Percentiles rank a stretch among this genome's conserved stretches.
Conservation (phyloP, 306 rosid species). For the Gillenia trifoliata region DNA sequence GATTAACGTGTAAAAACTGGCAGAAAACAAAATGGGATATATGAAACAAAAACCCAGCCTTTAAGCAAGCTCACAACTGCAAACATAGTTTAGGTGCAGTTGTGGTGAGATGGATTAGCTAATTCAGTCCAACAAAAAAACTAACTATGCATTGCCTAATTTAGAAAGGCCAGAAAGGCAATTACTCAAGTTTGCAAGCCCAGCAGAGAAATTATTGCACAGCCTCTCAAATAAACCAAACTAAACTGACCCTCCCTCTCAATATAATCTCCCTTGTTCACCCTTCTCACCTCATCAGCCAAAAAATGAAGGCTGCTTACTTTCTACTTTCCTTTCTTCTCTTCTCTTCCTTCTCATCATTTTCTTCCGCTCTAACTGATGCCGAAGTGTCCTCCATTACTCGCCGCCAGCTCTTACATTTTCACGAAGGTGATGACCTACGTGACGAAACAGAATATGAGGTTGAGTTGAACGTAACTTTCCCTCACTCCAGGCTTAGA, state of each 20-base stretch:
- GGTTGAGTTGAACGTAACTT: neutral
- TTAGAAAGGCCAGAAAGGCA: neutral
- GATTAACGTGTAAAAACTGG: too few relatives aligned
- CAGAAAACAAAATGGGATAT: too few relatives aligned
- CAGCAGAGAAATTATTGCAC: slow-evolving; percentile 13
- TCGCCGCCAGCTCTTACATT: slow-evolving; percentile 19
- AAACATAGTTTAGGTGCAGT: too few relatives aligned
- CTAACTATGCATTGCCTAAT: neutral
- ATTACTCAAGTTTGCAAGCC: neutral
- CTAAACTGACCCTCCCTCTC: neutral
- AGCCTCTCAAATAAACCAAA: slow-evolving; percentile 8
- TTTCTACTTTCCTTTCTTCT: neutral
- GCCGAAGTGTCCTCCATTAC: slow-evolving; percentile 20
- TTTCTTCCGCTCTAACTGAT: slow-evolving; percentile 17
- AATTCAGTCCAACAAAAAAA: neutral
- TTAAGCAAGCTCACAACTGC: too few relatives aligned
- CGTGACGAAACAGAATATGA: neutral
- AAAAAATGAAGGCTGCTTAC: slow-evolving; percentile 29
- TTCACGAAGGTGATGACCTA: slow-evolving; percentile 11
- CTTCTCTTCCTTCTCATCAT: neutral
- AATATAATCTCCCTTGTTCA: neutral
- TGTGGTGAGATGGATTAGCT: neutral
- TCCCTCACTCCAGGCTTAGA: slow-evolving; percentile 24
- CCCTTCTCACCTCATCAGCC: neutral
- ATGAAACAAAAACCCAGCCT: too few relatives aligned